Evolutionary conservation across 1,284 basidiomycete genomes (phyloP).

Genomic region (Rugosomyces carneus): DNA sequence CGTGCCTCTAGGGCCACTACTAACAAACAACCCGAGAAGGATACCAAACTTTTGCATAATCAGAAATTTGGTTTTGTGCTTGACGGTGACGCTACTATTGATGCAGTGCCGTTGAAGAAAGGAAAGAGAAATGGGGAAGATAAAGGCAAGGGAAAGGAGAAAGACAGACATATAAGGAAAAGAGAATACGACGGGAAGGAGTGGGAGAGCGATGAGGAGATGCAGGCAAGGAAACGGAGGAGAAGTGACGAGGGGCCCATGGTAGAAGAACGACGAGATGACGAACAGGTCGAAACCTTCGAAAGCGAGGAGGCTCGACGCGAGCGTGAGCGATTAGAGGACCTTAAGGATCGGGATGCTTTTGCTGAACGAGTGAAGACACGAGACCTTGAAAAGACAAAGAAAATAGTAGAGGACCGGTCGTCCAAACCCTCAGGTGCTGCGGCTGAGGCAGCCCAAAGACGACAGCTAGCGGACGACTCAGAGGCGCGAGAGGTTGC

Average conservation of each 20-base stretch:
- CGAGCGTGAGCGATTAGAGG: conserved; percentile 75
- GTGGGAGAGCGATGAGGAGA: conserved; percentile 88
- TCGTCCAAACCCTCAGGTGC: conserved; percentile 70
- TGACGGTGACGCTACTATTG: conserved; percentile 56
- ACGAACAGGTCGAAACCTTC: conserved; percentile 42
- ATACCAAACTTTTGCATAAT: conserved; percentile 60
- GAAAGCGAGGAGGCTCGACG: conserved; percentile 69
- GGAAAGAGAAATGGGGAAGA: conserved; percentile 35
- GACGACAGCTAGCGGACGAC: conserved; percentile 84
- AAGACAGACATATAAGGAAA: conserved; percentile 67
- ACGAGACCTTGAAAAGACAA: conserved; percentile 81
- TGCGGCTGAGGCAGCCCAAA: conserved; percentile 78
- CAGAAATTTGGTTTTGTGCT: conserved; percentile 77
- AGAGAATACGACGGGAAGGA: conserved; percentile 73
- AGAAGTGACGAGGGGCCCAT: conserved; percentile 36
- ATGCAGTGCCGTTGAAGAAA: conserved; percentile 43
- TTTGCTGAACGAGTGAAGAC: conserved; percentile 86
- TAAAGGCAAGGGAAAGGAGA: conserved; percentile 42
- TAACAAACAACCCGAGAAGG: conserved; percentile 64
- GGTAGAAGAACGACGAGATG: conserved; percentile 32
- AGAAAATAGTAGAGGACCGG: conserved; percentile 89
- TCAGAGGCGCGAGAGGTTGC: conserved; percentile 69
- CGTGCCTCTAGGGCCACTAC: conserved; percentile 44
- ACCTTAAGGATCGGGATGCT: conserved; percentile 85
- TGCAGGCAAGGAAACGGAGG: conserved; percentile 63